These are phyloP conservation scores for Calvatia gigantea DNA, from an alignment of 768 basidiomycete species.

Conservation along the genomic window DNA sequence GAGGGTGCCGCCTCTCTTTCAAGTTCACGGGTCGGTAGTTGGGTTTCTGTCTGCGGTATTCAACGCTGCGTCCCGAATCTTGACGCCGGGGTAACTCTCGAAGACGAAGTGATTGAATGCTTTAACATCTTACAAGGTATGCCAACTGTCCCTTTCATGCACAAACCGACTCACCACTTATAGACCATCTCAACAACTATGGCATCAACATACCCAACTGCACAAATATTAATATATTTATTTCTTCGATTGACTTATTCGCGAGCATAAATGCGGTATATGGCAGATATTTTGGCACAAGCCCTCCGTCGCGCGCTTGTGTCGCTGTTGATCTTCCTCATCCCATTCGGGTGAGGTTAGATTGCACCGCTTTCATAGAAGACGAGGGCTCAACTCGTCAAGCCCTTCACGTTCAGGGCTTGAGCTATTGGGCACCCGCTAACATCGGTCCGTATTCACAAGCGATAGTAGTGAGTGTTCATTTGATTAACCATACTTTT, in stretches of 20 bases:
- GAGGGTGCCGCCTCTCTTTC: background rate
- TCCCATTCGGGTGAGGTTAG: constrained; percentile 59
- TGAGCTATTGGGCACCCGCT: constrained; percentile 99
- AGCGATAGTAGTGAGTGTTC: constrained; percentile 62
- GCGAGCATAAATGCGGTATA: constrained; percentile 75
- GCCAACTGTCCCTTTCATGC: constrained; percentile 9
- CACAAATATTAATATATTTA: constrained; percentile 75
- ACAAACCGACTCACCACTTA: background rate
- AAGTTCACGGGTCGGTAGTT: constrained; percentile 43
- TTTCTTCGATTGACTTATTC: constrained; percentile 83
- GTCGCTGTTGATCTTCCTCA: constrained; percentile 72
- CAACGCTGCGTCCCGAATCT: constrained; percentile 21
- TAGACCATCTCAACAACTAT: constrained; percentile 52
- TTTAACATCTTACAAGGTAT: constrained; percentile 65
- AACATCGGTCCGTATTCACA: constrained; percentile 99
- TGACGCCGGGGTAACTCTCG: constrained; percentile 40
- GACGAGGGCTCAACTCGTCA: constrained; percentile 42
- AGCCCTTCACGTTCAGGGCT: constrained; percentile 88
- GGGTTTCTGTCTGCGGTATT: constrained; percentile 69
- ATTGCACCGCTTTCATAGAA: constrained; percentile 74
- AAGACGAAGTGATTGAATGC: constrained; percentile 69
- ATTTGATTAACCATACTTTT: background rate
- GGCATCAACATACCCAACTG: constrained; percentile 54
- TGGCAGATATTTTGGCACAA: constrained; percentile 77
- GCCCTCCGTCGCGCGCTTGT: constrained; percentile 94